Conservation (phyloP, 306 rosid species). For the Rosa persica region DNA sequence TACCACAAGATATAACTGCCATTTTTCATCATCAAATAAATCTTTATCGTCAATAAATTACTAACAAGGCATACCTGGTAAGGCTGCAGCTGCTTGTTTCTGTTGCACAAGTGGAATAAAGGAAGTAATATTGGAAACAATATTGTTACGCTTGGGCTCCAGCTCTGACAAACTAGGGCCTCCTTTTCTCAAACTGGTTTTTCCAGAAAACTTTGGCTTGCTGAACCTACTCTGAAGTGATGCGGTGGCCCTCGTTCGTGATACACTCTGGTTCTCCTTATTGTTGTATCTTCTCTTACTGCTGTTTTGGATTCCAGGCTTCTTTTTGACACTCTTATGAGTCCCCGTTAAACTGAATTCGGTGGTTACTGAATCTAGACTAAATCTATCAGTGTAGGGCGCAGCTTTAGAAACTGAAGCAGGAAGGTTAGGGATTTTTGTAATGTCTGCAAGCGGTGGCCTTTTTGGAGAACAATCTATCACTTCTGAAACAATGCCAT, state of each 20-base stretch:
- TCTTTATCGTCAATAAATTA: background rate
- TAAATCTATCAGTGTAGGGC: slow-evolving; percentile 37
- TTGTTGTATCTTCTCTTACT: slow-evolving; percentile 38
- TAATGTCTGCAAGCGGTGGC: slow-evolving; percentile 59
- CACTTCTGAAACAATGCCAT: slow-evolving; percentile 33
- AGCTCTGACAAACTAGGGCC: slow-evolving; percentile 40
- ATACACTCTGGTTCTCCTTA: slow-evolving; percentile 49
- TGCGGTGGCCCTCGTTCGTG: slow-evolving; percentile 46
- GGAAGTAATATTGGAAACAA: slow-evolving; percentile 71
- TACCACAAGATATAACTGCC: background rate
- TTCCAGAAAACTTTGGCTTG: slow-evolving; percentile 62
- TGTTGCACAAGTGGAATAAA: slow-evolving; percentile 93
- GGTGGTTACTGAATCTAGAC: slow-evolving; percentile 48
- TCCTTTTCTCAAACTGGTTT: slow-evolving; percentile 43
- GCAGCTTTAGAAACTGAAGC: slow-evolving; percentile 52
- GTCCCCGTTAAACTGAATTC: slow-evolving; percentile 51
- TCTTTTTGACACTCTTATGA: slow-evolving; percentile 46
- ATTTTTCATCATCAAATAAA: background rate
- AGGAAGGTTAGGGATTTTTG: slow-evolving; percentile 41
- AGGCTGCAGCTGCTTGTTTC: slow-evolving; percentile 75
- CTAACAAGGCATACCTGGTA: slow-evolving; percentile 50
- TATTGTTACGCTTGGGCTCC: slow-evolving; percentile 56
- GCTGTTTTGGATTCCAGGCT: slow-evolving; percentile 40
- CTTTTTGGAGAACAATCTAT: slow-evolving; percentile 33
- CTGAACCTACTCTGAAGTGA: slow-evolving; percentile 46